A percentile compares a stretch with the other conserved stretches of the same genome.
Conservation (phyloP, 495 filamentous ascomycete species). For the Penicillium canariense region DNA sequence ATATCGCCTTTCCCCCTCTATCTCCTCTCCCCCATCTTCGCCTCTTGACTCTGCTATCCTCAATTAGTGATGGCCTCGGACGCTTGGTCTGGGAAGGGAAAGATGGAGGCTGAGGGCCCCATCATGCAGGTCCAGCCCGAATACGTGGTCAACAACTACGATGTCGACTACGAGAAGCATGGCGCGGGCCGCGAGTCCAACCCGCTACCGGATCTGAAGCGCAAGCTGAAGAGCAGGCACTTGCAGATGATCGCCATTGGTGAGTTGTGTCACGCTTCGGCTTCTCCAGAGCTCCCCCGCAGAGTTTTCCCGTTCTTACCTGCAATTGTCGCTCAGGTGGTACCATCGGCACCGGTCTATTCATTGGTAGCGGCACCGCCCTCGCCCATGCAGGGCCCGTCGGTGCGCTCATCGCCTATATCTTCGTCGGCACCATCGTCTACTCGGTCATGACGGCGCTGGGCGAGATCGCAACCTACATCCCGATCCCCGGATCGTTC, state of each 20-base stretch:
- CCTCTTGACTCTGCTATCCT: background rate
- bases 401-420: slow-evolving; percentile 67
- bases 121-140: slow-evolving; percentile 25
- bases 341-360: slow-evolving; percentile 77
- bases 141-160: slow-evolving; percentile 13
- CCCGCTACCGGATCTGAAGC: slow-evolving; percentile 47
- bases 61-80: slow-evolving; percentile 27
- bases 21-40: slow-evolving; percentile 8
- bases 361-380: slow-evolving; percentile 70
- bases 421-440: slow-evolving; percentile 60
- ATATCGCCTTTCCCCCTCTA: slow-evolving; percentile 8
- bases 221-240: slow-evolving; percentile 67
- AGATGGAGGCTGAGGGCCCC: slow-evolving; percentile 31
- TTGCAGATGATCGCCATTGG: slow-evolving; percentile 75
- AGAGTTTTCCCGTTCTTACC: slow-evolving; percentile 38
- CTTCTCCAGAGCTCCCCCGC: background rate
- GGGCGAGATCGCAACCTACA: slow-evolving; percentile 75
- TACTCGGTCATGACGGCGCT: slow-evolving; percentile 56
- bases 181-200: slow-evolving; percentile 40
- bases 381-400: slow-evolving; percentile 65
- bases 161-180: slow-evolving; percentile 45
- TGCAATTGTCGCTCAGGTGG: slow-evolving; percentile 49
- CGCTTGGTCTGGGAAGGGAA: slow-evolving; percentile 29
- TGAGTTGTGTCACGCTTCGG: slow-evolving; percentile 21
- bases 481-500: slow-evolving; percentile 75